These are phyloP conservation scores for Saccharomycopsis lassenensis DNA, from an alignment of 805 yeast genomes.

Conservation along the genomic window DNA sequence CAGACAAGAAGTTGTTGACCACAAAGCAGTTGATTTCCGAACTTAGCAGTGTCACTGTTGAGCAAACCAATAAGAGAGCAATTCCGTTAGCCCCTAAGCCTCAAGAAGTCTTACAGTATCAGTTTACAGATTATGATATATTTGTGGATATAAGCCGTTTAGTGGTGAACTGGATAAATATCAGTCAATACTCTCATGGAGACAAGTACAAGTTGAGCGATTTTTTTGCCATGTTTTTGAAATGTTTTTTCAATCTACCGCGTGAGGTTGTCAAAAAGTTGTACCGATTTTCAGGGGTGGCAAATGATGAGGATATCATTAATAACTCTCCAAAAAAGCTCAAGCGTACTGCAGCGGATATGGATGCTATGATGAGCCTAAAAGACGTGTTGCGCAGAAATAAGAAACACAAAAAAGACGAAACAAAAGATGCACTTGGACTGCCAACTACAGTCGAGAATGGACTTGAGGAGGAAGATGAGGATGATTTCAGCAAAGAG, in stretches of 20 bases:
- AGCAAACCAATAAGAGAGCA: slow-evolving; percentile 34
- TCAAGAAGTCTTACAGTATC: slow-evolving; percentile 42
- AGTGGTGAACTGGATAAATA: slow-evolving; percentile 47
- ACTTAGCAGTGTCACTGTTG: slow-evolving; percentile 85
- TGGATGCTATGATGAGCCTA: too few species aligned
- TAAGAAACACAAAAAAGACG: too few species aligned
- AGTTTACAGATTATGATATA: slow-evolving; percentile 45
- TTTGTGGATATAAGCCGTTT: slow-evolving; percentile 51
- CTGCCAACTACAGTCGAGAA: too few species aligned
- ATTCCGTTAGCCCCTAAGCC: slow-evolving; percentile 67
- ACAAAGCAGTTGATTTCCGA: slow-evolving; percentile 86
- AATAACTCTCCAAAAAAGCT: too few species aligned
- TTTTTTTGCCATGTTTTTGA: slow-evolving; percentile 50
- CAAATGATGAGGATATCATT: too few species aligned
- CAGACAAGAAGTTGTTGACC: slow-evolving; percentile 86
- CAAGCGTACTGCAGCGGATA: too few species aligned
- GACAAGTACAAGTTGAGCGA: slow-evolving; percentile 57
- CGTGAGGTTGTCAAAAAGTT: slow-evolving; percentile 30
- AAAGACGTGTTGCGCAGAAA: slow-evolving; percentile 38
- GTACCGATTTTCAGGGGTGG: slow-evolving; percentile 9
- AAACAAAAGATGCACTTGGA: too few species aligned
- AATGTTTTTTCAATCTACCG: slow-evolving; percentile 47
- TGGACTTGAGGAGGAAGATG: slow-evolving; percentile 15
- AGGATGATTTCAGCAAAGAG: slow-evolving; percentile 5
- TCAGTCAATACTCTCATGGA: slow-evolving; percentile 46